Conservation (phyloP, 768 basidiomycete genomes). For the Panaeolus cyanescens region DNA sequence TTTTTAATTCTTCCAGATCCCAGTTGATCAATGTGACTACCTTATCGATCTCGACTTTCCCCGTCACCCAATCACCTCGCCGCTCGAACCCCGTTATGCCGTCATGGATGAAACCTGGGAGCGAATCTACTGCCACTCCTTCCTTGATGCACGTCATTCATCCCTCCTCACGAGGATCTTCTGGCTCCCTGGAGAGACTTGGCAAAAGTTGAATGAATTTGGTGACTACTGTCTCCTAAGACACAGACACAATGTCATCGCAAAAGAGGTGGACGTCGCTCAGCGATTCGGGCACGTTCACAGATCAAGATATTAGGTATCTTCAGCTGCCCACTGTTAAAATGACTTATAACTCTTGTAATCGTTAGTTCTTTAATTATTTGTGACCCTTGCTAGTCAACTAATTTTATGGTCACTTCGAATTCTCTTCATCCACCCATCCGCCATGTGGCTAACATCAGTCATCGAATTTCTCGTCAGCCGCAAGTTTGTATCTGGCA, state of each 20-base stretch:
- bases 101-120: slow-evolving; percentile 73
- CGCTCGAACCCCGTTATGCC: slow-evolving; percentile 81
- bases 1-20: slow-evolving; percentile 49
- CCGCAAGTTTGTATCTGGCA: slow-evolving; percentile 5
- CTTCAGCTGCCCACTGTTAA: not conserved
- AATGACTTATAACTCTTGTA: not conserved
- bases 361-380: not conserved
- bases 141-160: slow-evolving; percentile 83
- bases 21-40: slow-evolving; percentile 79
- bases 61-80: slow-evolving; percentile 51
- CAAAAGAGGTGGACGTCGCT: slow-evolving; percentile 34
- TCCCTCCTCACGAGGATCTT: slow-evolving; percentile 71
- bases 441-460: slow-evolving; percentile 1
- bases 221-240: slow-evolving; percentile 92
- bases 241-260: slow-evolving; percentile 46
- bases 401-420: not conserved
- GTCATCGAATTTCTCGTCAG: not conserved
- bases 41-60: slow-evolving; percentile 92
- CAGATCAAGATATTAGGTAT: not conserved
- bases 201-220: slow-evolving; percentile 72
- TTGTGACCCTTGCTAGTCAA: not conserved
- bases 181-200: slow-evolving; percentile 74
- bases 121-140: slow-evolving; percentile 74
- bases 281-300: slow-evolving; percentile 5
- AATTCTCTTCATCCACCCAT: not conserved